phyloP scores from a whole-genome alignment of 441 rosid genomes.

The Gossypium aridum region DNA sequence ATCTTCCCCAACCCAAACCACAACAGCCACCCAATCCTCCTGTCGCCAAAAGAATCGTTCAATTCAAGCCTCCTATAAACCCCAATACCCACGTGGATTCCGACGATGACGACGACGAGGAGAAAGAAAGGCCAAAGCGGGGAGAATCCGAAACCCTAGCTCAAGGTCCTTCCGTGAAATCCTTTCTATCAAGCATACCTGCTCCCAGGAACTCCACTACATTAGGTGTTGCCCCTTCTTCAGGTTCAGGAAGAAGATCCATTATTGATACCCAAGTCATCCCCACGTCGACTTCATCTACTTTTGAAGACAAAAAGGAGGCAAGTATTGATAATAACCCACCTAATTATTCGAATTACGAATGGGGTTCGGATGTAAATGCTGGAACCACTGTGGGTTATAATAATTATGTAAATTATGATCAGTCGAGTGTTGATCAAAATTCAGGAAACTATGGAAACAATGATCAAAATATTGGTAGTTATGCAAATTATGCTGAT shows the following conservation, averaged over 20 bases:
- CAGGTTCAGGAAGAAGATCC: slow-evolving; percentile 64
- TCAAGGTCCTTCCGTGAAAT: slow-evolving; percentile 41
- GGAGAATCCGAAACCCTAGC: slow-evolving; percentile 25
- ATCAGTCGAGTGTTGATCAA: slow-evolving; percentile 14
- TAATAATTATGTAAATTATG: not conserved
- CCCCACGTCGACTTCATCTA: slow-evolving; percentile 19
- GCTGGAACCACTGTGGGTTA: slow-evolving; percentile 4
- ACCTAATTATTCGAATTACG: slow-evolving; percentile 18
- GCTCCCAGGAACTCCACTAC: slow-evolving; percentile 62
- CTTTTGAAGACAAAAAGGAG: slow-evolving; percentile 16
- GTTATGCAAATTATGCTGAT: slow-evolving; percentile 18
- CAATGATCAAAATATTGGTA: slow-evolving; percentile 19
- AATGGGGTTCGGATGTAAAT: slow-evolving; percentile 19
- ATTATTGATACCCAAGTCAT: slow-evolving; percentile 39
- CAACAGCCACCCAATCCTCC: slow-evolving; percentile 14
- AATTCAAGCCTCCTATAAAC: slow-evolving; percentile 53
- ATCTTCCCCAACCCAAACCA: slow-evolving; percentile 55
- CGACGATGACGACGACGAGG: slow-evolving; percentile 47
- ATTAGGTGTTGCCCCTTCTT: slow-evolving; percentile 49
- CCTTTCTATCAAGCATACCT: slow-evolving; percentile 71
- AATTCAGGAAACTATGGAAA: slow-evolving; percentile 19
- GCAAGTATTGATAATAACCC: slow-evolving; percentile 19
- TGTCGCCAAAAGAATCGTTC: slow-evolving; percentile 54
- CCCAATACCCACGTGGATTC: slow-evolving; percentile 24
- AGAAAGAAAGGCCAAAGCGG: slow-evolving; percentile 37